Evolutionary conservation across 2,329 filamentous ascomycete genomes (phyloP), one percentile per base, ranked within the genome.

Genomic region (Penicillium nordicum): DNA sequence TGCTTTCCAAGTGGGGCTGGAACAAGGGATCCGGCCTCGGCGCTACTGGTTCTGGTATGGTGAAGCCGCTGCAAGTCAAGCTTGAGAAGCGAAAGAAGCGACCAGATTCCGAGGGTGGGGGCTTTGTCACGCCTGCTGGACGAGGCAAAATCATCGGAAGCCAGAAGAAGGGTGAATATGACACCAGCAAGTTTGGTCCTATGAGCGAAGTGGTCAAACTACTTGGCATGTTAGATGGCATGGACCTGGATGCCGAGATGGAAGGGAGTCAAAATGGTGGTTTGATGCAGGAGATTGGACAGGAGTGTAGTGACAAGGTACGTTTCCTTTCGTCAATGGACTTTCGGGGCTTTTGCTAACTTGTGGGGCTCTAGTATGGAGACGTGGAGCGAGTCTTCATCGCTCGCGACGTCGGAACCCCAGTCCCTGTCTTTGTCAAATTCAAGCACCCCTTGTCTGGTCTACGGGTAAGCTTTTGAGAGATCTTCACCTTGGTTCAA

Each of bases 1-100:
- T 97, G 54, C 91, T 99, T 85, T 84, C 85, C 59, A 97, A 97
- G 72, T 94, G 96, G 76, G 94, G 94, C 53, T 97, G 92, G 90
- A 88, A 86, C 36, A 88, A 92, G 68, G 94, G 94, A 25, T 83
- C 88, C 60, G 94, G 94, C 21, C 84, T 99, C 4, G 94, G 94
- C 63, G 92, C 90, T 16, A 84, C 87, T 60, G 86, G 85, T 32
- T 85, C 86, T 25, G 94, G 94, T 58, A 97, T 99, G 66, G 82
- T 90, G 52, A 90, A 92, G 23, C 90, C 92, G 5, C 79, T 99
- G 4, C 85, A 86, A 45, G 89, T 93, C 27, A 85, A 96, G 66
- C 83, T 93, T n/a, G 88, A 94, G 66, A 95, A 94, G 77, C 83
- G 88, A 32, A 90, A 90, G 72, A 92, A 90, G 75, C 86, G 84